Conservation (phyloP, 176 grass and related monocot species). For the Oryza officinalis region DNA sequence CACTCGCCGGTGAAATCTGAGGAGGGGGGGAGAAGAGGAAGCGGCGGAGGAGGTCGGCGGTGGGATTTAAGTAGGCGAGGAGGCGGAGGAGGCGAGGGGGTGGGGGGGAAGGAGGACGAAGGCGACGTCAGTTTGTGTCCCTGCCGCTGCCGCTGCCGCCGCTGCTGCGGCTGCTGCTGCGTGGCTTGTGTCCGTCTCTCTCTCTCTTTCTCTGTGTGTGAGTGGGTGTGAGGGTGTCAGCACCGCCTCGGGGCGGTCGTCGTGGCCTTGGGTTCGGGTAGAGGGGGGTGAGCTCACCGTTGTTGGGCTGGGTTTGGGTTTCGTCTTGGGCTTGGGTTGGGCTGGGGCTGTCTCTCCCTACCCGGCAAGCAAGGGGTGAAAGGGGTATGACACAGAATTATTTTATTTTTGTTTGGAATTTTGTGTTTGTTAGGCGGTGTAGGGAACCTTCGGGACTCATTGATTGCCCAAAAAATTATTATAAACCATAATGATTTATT, state of each 20-base stretch:
- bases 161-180: neutral
- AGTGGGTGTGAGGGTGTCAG: neutral
- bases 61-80: constrained; percentile 14
- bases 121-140: constrained; percentile 43
- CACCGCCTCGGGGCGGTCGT: neutral
- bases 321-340: neutral
- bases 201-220: neutral
- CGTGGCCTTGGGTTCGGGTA: too few species aligned
- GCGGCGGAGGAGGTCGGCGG: neutral
- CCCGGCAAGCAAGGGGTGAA: neutral
- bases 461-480: too few species aligned
- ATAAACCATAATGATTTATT: too few species aligned
- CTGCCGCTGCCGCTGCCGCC: neutral
- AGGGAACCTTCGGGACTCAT: too few species aligned
- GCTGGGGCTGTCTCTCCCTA: constrained; percentile 12
- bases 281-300: constrained; percentile 23
- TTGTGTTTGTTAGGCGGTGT: too few species aligned
- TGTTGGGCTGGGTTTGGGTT: neutral
- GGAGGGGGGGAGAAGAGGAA: neutral
- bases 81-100: neutral
- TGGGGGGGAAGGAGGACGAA: neutral
- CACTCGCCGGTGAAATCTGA: neutral
- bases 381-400: neutral
- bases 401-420: neutral
- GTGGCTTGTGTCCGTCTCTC: neutral